phyloP scores from a whole-genome alignment of 164 flowering plant genomes.

The Sextonia rubra region DNA sequence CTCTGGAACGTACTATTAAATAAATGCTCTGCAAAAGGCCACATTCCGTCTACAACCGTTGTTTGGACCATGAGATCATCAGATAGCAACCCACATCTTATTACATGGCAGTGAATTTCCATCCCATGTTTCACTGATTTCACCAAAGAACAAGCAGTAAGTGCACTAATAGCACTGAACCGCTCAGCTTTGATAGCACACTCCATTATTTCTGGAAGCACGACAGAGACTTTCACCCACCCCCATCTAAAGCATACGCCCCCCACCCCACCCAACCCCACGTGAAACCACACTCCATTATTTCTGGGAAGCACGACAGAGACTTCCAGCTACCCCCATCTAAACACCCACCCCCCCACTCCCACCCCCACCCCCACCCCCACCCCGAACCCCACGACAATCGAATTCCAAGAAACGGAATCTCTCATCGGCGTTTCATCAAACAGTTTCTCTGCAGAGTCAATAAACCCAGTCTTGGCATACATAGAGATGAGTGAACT shows the following conservation, averaged over 20 bases:
- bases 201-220: slow-evolving; percentile 38
- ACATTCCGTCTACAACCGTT: slow-evolving; percentile 42
- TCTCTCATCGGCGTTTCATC: slow-evolving; percentile 49
- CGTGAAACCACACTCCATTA: too few relatives aligned
- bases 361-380: too few relatives aligned
- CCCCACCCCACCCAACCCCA: too few relatives aligned
- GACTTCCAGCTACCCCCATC: too few relatives aligned
- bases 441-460: slow-evolving; percentile 46
- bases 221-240: slow-evolving; percentile 34
- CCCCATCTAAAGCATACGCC: slow-evolving; percentile 41
- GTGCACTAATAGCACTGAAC: slow-evolving; percentile 37
- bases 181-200: slow-evolving; percentile 33
- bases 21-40: slow-evolving; percentile 41
- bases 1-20: slow-evolving; percentile 26
- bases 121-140: slow-evolving; percentile 23
- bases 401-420: slow-evolving; percentile 75
- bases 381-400: slow-evolving; percentile 62
- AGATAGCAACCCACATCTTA: slow-evolving; percentile 21
- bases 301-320: too few relatives aligned
- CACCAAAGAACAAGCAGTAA: slow-evolving; percentile 46
- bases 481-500: slow-evolving; percentile 58
- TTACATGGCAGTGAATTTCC: slow-evolving; percentile 37
- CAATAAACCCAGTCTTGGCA: slow-evolving; percentile 44
- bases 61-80: slow-evolving; percentile 52
- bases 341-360: too few relatives aligned